Evolutionary conservation across 2,329 filamentous ascomycete genomes (phyloP), one percentile per base, ranked within the genome.

Genomic region (Botrytis fabae): DNA sequence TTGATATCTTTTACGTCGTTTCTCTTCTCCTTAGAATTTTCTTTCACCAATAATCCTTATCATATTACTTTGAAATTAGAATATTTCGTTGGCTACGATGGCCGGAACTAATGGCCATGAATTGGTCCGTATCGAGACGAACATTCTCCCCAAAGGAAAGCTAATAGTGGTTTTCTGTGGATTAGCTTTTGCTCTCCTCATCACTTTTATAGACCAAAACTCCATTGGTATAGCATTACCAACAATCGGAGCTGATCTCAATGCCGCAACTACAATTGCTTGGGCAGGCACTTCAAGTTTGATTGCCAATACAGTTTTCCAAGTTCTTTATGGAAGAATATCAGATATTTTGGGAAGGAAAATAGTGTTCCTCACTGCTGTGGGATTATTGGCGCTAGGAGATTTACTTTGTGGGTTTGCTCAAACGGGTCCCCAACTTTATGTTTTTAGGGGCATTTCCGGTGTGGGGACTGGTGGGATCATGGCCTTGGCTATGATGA

Each of bases 401-500:
- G 88, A 90, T 78, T 79, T 92, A 66, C 81, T 90, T 1, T 91
- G 89, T 77, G 87, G 87, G 1, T 82, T 91, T 40, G 84, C 87
- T 0, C 83, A 84, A 57, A 89, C 85, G 73, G 84, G 86, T 1
- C 83, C 85, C 32, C 87, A 88, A 83, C 85, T 92, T 40, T 91
- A 90, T 80, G 83, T 87, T 32, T 91, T 90, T 78, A 84, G 90
- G 51, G 89, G 84, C 6, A 77, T 90, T 32, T 86, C 89, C 16
- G 89, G 90, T 70, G 82, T 91, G n/a, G 89, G 87, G 16, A 86
- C 86, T 61, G 90, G 89, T 2, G 90, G 90, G 16, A 86, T 91
- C 65, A 85, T 84, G 42, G 88, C 86, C 35, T 80, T 90, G 63
- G 83, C 85, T 7, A 89, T 89, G 86, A 90, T 91, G 76, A 89